Percentiles rank a stretch among this genome's conserved stretches.
phyloP scores from a whole-genome alignment of 176 grass and related monocot species.

The Saccharum spontaneum region DNA sequence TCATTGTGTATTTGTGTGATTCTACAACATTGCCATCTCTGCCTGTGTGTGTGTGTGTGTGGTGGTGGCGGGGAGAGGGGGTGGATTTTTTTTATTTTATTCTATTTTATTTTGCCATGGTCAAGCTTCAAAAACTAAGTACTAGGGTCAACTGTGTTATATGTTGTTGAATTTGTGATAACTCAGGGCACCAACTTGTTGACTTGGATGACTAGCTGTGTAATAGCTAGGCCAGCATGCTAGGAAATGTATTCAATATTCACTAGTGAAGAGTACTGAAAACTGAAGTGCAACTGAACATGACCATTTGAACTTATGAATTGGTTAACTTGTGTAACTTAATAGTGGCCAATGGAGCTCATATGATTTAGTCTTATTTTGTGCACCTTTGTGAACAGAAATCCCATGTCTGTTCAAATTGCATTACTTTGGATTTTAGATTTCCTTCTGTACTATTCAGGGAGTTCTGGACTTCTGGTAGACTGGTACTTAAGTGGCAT shows the following conservation, averaged over 20 bases:
- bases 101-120: not conserved
- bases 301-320: slow-evolving; percentile 3
- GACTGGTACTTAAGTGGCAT: slow-evolving; percentile 6
- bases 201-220: not conserved
- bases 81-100: not conserved
- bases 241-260: not conserved
- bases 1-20: not conserved
- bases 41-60: not conserved
- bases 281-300: not conserved
- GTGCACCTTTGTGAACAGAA: slow-evolving; percentile 1
- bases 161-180: not conserved
- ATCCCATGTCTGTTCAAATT: not conserved
- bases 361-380: slow-evolving; percentile 2
- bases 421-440: slow-evolving; percentile 2
- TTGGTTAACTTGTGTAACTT: slow-evolving; percentile 18
- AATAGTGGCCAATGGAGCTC: not conserved
- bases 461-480: not conserved
- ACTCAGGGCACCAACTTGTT: not conserved
- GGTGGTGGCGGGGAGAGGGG: not conserved
- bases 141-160: not conserved
- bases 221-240: not conserved
- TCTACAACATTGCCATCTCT: not conserved
- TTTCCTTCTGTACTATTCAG: slow-evolving; percentile 27
- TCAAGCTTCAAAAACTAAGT: not conserved
- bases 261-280: not conserved